Evolutionary conservation across 2,329 filamentous ascomycete species (phyloP), one percentile per base, ranked within the genome.

Genomic region (Tolypocladium amazonense): DNA sequence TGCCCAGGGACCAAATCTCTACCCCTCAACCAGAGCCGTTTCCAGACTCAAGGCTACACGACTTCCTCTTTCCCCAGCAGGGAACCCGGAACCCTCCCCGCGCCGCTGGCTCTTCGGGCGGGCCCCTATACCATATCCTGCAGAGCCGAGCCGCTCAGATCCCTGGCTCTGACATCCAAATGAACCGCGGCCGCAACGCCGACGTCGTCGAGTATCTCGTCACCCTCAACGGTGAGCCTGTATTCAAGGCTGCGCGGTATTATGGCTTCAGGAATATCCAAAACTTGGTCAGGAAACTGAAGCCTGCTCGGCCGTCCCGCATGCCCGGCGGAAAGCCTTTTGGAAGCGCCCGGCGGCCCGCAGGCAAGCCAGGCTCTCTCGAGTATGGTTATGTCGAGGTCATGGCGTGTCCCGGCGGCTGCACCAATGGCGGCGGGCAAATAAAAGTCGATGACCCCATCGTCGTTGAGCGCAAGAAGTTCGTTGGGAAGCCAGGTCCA

Each of bases 251-350:
- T 25, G 93, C 93, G 4, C 86, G 94, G 57, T 99, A 93, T 74
- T 99, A 99, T 71, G 94, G 94, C 7, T 99, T 99, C 79, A 84
- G 94, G 58, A 99, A 99, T 70, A 99, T 99, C 63, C 94, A 97
- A 73, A 99, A 99, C 69, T 83, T 99, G 6, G 94, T 99, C 20
- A 86, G 94, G n/a, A 87, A 88, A 62, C 76, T 99, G 56, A 96
- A 95, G 72, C 94, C 94, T 0, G 84, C 88, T 0, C 86, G 84
- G 60, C 79, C 83, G 7, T 93, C 89, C 52, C 85, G 89, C 60
- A 87, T 96, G 77, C 90, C 92, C 1, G 92, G 91, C 1, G 89
- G 86, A 2, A 87, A 80, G 62, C 80, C 82, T 0, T 79, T 83
- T 54, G 83, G 80, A 1, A 81, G 78, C 58, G 81, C 77, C 52